Evolutionary conservation across 805 yeast genomes (phyloP), one percentile per base, ranked within the genome.

Genomic region (Saturnispora serradocipensis): DNA sequence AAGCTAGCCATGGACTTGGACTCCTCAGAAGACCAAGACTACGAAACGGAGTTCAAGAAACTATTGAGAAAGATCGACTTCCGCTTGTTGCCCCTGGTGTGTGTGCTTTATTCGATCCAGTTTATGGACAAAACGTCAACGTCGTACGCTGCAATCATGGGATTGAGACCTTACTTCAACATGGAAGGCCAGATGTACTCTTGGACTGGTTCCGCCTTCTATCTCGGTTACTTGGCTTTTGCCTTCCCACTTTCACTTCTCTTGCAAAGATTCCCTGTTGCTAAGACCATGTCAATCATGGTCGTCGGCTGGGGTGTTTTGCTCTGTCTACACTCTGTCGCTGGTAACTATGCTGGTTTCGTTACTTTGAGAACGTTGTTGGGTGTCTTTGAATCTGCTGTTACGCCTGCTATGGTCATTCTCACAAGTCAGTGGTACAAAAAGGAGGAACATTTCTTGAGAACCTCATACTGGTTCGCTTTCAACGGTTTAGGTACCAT

Each of bases 241-340:
- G 75, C 72, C 49, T 69, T 67, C 46, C 81, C 81, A 7, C 71
- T 77, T 3, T 62, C 67, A 13, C 57, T 61, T 27, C 62, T 64
- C 48, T 69, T 82, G 42, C 74, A 69, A 52, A 67, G 58, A 43
- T 59, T 64, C 24, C 73, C 74, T 3, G 61, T 69, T 43, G 63
- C 65, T 8, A 70, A 66, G 50, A 68, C 68, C 30, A 61, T 77
- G 43, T 57, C 69, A 3, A 55, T 55, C 13, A 61, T 72, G 53
- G 64, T 73, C 20, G 57, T 70, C n/a, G 32, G 68, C 11, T 79
- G 84, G 84, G 69, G 77, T 1, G 49, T 74, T n/a, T 59, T 75
- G n/a, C 67, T 75, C n/a, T 71, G 76, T 55, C 66, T 75, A 28
- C 76, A 72, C 49, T 74, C 76, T 58, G 70, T 74, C 1, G 75